A percentile compares a stretch with the other conserved stretches of the same genome.
These are phyloP conservation scores for Warburgia ugandensis DNA, from an alignment of 164 flowering plant genomes.

Conservation along the genomic window DNA sequence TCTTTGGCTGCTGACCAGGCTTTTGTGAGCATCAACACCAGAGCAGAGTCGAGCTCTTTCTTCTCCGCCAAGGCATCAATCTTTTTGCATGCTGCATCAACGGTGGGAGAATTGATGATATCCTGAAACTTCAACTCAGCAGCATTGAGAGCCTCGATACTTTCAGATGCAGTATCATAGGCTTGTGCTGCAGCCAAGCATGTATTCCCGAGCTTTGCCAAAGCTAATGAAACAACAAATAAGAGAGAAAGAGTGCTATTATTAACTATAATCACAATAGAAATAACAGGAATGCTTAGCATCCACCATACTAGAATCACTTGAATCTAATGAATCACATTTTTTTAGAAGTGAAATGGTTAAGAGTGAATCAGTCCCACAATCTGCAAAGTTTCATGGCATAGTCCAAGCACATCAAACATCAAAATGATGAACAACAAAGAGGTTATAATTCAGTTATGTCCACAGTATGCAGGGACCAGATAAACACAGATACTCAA, in stretches of 20 bases:
- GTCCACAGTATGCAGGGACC: too few species aligned
- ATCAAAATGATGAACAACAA: too few species aligned
- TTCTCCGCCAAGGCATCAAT: constrained; percentile 76
- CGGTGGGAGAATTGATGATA: constrained; percentile 68
- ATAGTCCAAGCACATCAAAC: too few species aligned
- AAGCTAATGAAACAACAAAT: constrained; percentile 24
- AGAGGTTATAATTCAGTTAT: too few species aligned
- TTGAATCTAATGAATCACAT: too few species aligned
- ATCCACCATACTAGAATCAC: too few species aligned
- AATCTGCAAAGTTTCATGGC: too few species aligned
- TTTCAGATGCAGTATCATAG: constrained; percentile 68
- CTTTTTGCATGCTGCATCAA: constrained; percentile 76
- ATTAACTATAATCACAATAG: not conserved
- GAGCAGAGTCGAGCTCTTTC: constrained; percentile 77
- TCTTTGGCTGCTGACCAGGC: constrained; percentile 94
- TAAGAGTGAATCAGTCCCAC: too few species aligned
- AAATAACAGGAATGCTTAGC: not conserved
- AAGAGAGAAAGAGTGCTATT: not conserved
- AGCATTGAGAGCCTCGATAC: constrained; percentile 58
- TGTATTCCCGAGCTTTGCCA: constrained; percentile 53
- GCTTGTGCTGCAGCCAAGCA: constrained; percentile 79
- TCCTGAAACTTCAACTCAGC: constrained; percentile 89
- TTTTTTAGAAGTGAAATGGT: too few species aligned
- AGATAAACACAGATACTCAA: too few species aligned
- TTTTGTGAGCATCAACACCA: constrained; percentile 71